A percentile compares a stretch with the other conserved stretches of the same genome.
Evolutionary conservation across 805 yeast species (phyloP).

Genomic region (Sungouiozyma intestinalis): DNA sequence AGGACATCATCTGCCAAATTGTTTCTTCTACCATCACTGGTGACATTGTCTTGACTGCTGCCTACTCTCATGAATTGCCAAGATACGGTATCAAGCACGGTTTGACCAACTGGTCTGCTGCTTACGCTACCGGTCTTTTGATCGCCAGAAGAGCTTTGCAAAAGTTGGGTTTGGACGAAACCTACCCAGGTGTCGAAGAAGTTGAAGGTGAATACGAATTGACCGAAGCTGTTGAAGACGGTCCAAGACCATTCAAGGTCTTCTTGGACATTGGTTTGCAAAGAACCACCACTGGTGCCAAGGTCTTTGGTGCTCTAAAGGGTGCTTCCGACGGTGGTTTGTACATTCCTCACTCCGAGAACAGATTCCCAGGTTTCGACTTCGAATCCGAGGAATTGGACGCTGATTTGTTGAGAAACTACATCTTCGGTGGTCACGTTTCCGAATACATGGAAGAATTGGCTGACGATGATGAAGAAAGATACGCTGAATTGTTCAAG

Average conservation of each 20-base stretch:
- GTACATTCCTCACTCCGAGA: slow-evolving; percentile 97
- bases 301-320: slow-evolving; percentile 98
- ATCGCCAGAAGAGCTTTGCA: slow-evolving; percentile 98
- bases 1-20: slow-evolving; percentile 96
- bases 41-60: slow-evolving; percentile 92
- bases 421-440: slow-evolving; percentile 99
- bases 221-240: slow-evolving; percentile 99
- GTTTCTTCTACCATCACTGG: slow-evolving; percentile 95
- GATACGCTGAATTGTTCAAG: slow-evolving; percentile 92
- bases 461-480: slow-evolving; percentile 99
- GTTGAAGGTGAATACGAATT: slow-evolving; percentile 98
- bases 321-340: slow-evolving; percentile 99
- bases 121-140: slow-evolving; percentile 96
- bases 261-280: slow-evolving; percentile 98
- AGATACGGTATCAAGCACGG: slow-evolving; percentile 95
- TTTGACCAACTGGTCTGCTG: slow-evolving; percentile 99
- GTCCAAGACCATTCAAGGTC: slow-evolving; percentile 99
- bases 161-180: slow-evolving; percentile 96
- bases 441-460: slow-evolving; percentile 99
- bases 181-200: slow-evolving; percentile 98
- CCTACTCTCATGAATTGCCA: slow-evolving; percentile 98
- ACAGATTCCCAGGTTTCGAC: slow-evolving; percentile 99
- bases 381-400: slow-evolving; percentile 97
- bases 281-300: slow-evolving; percentile 99
- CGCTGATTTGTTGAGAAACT: slow-evolving; percentile 93